Percentiles rank a stretch among this genome's conserved stretches.
Conservation (phyloP, 176 grass and related monocot species). For the Bonia amplexicaulis region DNA sequence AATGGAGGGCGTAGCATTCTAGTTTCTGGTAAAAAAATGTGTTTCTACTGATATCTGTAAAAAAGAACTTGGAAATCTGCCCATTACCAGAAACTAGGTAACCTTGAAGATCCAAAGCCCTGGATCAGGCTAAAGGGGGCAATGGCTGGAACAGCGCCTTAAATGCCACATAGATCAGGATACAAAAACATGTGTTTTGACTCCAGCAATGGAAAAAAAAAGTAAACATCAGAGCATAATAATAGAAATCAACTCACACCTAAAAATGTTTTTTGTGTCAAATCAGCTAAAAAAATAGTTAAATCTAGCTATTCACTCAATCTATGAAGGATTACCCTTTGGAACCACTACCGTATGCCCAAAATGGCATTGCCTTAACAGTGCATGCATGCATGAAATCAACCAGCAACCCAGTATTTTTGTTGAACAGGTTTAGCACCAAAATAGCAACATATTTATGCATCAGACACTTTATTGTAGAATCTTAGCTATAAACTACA, state of each 20-base stretch:
- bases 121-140: background rate
- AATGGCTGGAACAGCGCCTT: background rate
- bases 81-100: background rate
- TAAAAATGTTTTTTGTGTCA: background rate
- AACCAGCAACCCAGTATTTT: background rate
- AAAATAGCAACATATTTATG: background rate
- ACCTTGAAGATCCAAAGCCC: background rate
- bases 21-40: background rate
- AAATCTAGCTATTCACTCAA: background rate
- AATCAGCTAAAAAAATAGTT: background rate
- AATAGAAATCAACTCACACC: background rate
- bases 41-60: background rate
- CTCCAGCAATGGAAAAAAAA: background rate
- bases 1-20: background rate
- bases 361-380: constrained; percentile 1
- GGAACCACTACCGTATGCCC: background rate
- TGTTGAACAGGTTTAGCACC: background rate
- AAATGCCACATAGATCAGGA: background rate
- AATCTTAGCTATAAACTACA: background rate
- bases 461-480: constrained; percentile 1
- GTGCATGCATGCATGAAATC: background rate
- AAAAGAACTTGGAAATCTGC: background rate
- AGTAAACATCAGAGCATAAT: background rate
- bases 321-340: background rate
- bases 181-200: background rate